Percentiles rank a stretch among this genome's conserved stretches.
Conservation (phyloP, 139 green algal genomes). For the Pseudopediastrum boryanum region DNA sequence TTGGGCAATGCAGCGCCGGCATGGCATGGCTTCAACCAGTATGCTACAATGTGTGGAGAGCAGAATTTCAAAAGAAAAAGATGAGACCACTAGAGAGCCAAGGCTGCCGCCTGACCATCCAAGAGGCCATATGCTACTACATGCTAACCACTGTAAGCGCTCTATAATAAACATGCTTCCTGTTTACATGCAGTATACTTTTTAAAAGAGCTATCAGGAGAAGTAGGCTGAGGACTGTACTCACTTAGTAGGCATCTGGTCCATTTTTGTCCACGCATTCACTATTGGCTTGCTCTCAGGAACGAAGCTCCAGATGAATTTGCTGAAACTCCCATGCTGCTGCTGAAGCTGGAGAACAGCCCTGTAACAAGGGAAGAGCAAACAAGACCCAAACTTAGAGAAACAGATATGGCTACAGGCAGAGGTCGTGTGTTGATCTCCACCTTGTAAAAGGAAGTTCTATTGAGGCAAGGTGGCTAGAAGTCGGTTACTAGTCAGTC, state of each 20-base stretch:
- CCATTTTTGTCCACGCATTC: conserved; percentile 14
- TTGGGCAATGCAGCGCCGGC: too few relatives aligned
- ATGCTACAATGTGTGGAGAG: too few relatives aligned
- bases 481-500: too few relatives aligned
- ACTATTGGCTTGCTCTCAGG: conserved; percentile 23
- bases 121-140: neutral
- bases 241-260: conserved; percentile 25
- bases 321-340: conserved; percentile 31
- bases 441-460: too few relatives aligned
- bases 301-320: conserved; percentile 32
- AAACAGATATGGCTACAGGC: too few relatives aligned
- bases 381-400: too few relatives aligned
- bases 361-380: neutral
- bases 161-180: neutral
- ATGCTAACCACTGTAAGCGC: neutral
- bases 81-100: too few relatives aligned
- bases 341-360: conserved; percentile 21
- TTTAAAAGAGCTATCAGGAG: neutral
- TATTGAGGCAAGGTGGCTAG: too few relatives aligned
- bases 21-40: too few relatives aligned
- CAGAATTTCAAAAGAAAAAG: neutral
- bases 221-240: neutral
- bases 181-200: neutral
- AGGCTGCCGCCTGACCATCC: neutral
- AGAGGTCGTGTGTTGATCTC: too few relatives aligned